phyloP scores from a whole-genome alignment of 768 basidiomycete species.

The Phylloporus scabripes region DNA sequence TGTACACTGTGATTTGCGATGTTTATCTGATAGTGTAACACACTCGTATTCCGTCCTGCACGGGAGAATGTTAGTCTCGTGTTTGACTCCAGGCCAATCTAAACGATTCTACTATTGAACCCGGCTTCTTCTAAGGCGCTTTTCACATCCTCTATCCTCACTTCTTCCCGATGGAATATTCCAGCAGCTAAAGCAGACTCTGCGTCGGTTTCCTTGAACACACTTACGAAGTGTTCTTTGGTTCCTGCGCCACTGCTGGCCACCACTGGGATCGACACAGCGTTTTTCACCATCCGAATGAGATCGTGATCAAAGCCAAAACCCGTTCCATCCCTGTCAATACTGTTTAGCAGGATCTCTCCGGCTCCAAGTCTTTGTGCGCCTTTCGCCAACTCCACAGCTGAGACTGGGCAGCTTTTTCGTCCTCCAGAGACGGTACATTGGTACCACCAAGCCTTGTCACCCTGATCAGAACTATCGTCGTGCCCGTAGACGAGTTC shows the following conservation, averaged over 20 bases:
- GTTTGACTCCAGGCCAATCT: background rate
- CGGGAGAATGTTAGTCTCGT: background rate
- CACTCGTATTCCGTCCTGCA: constrained; percentile 11
- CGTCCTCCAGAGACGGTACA: constrained; percentile 96
- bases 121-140: constrained; percentile 39
- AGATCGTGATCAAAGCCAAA: constrained; percentile 88
- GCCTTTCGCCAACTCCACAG: constrained; percentile 84
- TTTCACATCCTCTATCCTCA: constrained; percentile 81
- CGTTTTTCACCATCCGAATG: constrained; percentile 64
- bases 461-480: constrained; percentile 49
- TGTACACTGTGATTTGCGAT: constrained; percentile 19
- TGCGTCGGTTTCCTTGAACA: constrained; percentile 72
- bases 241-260: constrained; percentile 92
- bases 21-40: constrained; percentile 30
- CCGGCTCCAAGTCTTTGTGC: constrained; percentile 91
- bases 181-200: constrained; percentile 96
- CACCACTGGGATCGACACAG: constrained; percentile 86
- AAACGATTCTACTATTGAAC: constrained; percentile 43
- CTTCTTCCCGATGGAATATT: constrained; percentile 91
- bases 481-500: constrained; percentile 52
- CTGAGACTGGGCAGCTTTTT: constrained; percentile 76
- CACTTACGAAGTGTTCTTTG: constrained; percentile 77
- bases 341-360: constrained; percentile 92
- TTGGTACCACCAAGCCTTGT: constrained; percentile 96
- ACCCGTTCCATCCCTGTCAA: constrained; percentile 93